These are phyloP conservation scores for Suillus clintonianus DNA, from an alignment of 768 basidiomycete genomes.

Conservation along the genomic window DNA sequence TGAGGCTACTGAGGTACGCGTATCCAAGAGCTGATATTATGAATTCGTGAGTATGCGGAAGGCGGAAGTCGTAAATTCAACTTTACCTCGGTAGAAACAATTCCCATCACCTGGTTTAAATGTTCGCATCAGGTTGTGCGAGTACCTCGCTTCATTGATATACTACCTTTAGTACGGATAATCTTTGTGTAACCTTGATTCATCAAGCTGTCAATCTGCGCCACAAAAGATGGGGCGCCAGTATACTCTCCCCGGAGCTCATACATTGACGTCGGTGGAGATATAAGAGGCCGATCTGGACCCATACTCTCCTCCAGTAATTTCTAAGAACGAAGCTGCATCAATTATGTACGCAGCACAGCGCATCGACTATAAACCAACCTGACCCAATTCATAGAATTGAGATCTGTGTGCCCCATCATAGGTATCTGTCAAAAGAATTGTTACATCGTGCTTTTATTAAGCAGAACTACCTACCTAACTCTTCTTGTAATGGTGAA, in stretches of 20 bases:
- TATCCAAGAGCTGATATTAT: constrained; percentile 65
- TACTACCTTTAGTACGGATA: constrained; percentile 70
- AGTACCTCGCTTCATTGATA: constrained; percentile 7
- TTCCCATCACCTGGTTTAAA: constrained; percentile 71
- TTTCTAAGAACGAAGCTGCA: constrained; percentile 26
- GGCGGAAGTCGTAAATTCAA: background rate
- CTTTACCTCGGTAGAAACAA: constrained; percentile 88
- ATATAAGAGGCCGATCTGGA: constrained; percentile 53
- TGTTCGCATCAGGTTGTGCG: background rate
- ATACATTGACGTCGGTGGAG: constrained; percentile 51
- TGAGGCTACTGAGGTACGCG: constrained; percentile 74
- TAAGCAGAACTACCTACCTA: background rate
- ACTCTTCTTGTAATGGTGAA: background rate
- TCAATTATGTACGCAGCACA: background rate
- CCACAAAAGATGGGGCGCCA: constrained; percentile 58
- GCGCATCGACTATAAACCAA: constrained; percentile 11
- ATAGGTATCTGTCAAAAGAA: background rate
- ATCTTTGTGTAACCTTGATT: constrained; percentile 63
- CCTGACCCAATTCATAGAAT: constrained; percentile 45
- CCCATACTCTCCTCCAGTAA: constrained; percentile 40
- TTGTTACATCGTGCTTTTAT: background rate
- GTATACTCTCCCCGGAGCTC: constrained; percentile 66
- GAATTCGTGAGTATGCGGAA: constrained; percentile 14
- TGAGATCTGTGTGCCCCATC: constrained; percentile 18
- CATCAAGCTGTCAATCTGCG: constrained; percentile 75